Evolutionary conservation across 139 green algal species (phyloP), one percentile per base, ranked within the genome.

Genomic region (Auxenochlorella pyrenoidosa): DNA sequence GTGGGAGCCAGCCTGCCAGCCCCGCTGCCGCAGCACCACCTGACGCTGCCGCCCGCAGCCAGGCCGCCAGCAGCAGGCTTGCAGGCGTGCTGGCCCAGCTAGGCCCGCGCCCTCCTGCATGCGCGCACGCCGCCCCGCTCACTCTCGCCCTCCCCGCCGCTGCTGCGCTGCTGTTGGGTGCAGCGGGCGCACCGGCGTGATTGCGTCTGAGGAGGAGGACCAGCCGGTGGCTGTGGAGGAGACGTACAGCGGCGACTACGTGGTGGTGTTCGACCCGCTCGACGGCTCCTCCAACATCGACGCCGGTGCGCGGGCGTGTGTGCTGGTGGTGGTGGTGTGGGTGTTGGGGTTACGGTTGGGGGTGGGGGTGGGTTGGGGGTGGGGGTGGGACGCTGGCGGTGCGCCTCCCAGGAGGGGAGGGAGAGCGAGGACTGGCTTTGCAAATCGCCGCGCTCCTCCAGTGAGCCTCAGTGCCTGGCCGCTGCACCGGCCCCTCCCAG

Each of bases 241-340:
- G 93, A 97, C 95, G 32, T 97, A 94, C 93, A 97, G 93, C 68
- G 94, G 98, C 81, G 97, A 99, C 91, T 99, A 99, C 91, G 95
- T 99, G 58, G 96, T 99, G 51, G 95, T 98, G 70, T 99, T 99
- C 90, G 98, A 99, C 94, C 97, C 97, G 21, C 95, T 99, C 41
- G 97, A 99, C 83, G 97, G 97, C 83, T 98, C 95, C 30, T 98
- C 95, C 88, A 99, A 99, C 95, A 99, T 99, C 83, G 97, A 99
- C 84, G 97, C 97, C 58, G 96, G 83, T 87, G 86, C 16, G 91
- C 5, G 10, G 38, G 8, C 4, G 47, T 6, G n/a, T n/a, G n/a
- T n/a, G n/a, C n/a, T n/a, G n/a, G n/a, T n/a, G n/a, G n/a, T n/a
- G n/a, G n/a, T n/a, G n/a, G n/a, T n/a, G n/a, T n/a, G n/a, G 47